Evolutionary conservation across 2,329 filamentous ascomycete species (phyloP), one percentile per base, ranked within the genome.

Genomic region (Gliomastix tumulicola): DNA sequence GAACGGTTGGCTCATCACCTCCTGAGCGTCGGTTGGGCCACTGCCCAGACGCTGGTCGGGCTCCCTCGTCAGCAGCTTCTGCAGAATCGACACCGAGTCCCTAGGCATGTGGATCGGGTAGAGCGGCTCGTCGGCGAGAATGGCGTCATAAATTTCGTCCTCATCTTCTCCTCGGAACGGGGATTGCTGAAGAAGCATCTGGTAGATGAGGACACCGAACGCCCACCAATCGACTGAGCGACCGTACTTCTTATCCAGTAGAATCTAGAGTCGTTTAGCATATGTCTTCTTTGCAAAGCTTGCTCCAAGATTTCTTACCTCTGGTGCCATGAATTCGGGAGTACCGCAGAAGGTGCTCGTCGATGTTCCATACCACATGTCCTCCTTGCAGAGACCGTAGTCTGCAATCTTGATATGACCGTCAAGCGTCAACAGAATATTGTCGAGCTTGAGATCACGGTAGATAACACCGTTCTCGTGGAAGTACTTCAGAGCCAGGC

Each of bases 381-480:
- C 89, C 58, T 98, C 92, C 65, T 98, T 98, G 69, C 94, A 98
- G 34, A 98, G 77, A 77, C 92, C 92, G 59, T 95, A 98, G 73
- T 98, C 92, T 36, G 78, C 92, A 70, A 98, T 88, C 73, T 97
- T 97, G 70, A 98, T 94, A 60, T 98, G 92, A 19, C 92, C 92
- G 55, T 98, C 92, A 32, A 95, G 72, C 2, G 88, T 94, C 53
- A 98, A 70, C 32, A 98, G 74, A 55, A 98, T 98, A 59, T 98
- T 82, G 62, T 82, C 78, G 7, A 88, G 84, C 68, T 98, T 98
- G 55, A 98, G 66, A 66, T 98, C 92, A 65, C 92, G 86, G 63
- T 98, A 98, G 50, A 98, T 96, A 54, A 98, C 92, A 38, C 92
- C 92, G 58, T 98, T 97, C 62, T 98, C 92, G 55, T 98, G 92